Percentiles rank a stretch among this genome's conserved stretches.
Conservation (phyloP, 139 green algal genomes). For the Yamagishiella unicocca region DNA sequence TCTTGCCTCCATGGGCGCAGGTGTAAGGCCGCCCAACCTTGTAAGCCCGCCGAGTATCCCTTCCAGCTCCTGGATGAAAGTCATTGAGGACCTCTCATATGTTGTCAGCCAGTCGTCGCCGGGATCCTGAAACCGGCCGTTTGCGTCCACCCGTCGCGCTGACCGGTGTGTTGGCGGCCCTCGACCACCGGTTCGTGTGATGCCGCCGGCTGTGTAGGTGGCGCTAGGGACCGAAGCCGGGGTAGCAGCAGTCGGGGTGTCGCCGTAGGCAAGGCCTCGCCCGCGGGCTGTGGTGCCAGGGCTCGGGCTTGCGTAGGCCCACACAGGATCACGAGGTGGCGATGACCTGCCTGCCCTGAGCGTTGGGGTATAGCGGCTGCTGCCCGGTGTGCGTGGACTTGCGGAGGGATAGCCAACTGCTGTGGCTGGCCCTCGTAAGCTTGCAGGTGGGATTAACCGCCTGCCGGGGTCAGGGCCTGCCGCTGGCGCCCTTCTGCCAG, state of each 20-base stretch:
- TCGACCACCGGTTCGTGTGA: neutral
- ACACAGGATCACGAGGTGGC: neutral
- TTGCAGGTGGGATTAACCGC: too few relatives aligned
- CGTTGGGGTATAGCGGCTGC: neutral
- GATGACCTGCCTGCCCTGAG: neutral
- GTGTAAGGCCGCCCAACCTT: neutral
- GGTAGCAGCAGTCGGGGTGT: neutral
- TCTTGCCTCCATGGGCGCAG: neutral
- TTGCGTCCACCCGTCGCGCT: neutral
- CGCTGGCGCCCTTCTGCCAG: too few relatives aligned
- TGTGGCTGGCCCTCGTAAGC: too few relatives aligned
- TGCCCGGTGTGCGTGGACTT: neutral
- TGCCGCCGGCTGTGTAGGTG: neutral
- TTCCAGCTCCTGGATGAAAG: constrained; percentile 3
- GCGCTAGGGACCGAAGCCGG: neutral
- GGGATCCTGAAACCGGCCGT: constrained; percentile 3
- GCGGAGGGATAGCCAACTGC: too few relatives aligned
- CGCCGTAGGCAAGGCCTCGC: neutral
- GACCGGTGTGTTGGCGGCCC: neutral
- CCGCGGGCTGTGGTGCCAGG: neutral
- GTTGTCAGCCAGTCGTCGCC: constrained; percentile 15
- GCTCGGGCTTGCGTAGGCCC: neutral
- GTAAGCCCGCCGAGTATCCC: neutral
- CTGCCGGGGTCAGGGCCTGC: too few relatives aligned
- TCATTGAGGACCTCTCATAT: neutral